phyloP scores from a whole-genome alignment of 2,329 filamentous ascomycete species.

The Trichoderma arundinaceum region DNA sequence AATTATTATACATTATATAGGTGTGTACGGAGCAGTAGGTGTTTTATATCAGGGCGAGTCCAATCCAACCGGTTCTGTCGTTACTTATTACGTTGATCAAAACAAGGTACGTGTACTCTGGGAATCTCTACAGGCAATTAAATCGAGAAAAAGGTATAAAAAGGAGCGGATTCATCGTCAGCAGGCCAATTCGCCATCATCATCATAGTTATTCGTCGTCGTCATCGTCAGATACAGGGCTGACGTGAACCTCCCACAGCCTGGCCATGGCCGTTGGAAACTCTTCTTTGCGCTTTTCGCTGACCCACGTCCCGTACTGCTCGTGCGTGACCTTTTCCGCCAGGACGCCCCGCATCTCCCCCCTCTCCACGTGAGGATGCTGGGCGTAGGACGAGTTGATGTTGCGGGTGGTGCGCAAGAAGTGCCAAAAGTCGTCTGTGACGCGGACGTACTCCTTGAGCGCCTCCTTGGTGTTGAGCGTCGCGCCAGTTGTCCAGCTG shows the following conservation, averaged over 20 bases:
- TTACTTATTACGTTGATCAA: too few relatives aligned
- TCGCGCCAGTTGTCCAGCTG: constrained; percentile 65
- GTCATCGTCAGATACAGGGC: constrained; percentile 35
- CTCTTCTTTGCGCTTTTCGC: constrained; percentile 40
- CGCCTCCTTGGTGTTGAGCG: constrained; percentile 59
- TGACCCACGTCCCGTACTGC: constrained; percentile 50
- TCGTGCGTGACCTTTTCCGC: constrained; percentile 54
- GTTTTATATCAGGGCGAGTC: too few relatives aligned
- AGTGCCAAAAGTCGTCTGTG: constrained; percentile 62
- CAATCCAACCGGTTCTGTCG: too few relatives aligned
- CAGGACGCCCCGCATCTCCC: constrained; percentile 54
- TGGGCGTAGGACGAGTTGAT: background rate
- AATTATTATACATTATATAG: background rate
- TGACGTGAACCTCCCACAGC: constrained; percentile 53
- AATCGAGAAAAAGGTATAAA: background rate
- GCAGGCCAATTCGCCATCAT: background rate
- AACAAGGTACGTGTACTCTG: background rate
- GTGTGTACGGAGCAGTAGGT: background rate
- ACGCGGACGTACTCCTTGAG: constrained; percentile 65
- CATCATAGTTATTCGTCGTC: background rate
- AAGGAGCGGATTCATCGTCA: background rate
- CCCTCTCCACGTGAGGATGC: background rate
- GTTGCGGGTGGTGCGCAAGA: constrained; percentile 39
- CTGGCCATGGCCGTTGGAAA: constrained; percentile 45
- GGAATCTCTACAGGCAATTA: constrained; percentile 3